Conservation (phyloP, 2,329 filamentous ascomycete species). For the Cytospora piceicola region DNA sequence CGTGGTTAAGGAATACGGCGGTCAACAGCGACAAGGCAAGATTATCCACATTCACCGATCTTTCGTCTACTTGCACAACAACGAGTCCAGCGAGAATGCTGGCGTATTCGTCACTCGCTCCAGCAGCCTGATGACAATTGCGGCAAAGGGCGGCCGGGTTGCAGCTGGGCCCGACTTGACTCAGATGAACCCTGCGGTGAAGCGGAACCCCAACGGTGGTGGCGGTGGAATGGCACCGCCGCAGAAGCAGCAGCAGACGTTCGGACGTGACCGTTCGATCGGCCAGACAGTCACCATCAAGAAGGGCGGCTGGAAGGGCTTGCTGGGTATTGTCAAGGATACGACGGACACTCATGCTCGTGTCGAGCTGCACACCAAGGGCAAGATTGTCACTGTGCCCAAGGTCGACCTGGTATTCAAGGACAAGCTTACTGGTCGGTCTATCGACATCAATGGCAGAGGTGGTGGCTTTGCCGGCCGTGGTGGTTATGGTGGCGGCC, state of each 20-base stretch:
- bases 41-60: slow-evolving; percentile 94
- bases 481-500: slow-evolving; percentile 49
- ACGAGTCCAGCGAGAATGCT: slow-evolving; percentile 81
- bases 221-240: slow-evolving; percentile 68
- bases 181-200: slow-evolving; percentile 90
- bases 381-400: slow-evolving; percentile 83
- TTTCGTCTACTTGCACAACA: slow-evolving; percentile 88
- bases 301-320: slow-evolving; percentile 87
- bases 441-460: slow-evolving; percentile 69
- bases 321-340: slow-evolving; percentile 94
- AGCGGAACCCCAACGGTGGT: slow-evolving; percentile 63
- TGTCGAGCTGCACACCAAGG: slow-evolving; percentile 92
- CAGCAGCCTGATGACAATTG: slow-evolving; percentile 83
- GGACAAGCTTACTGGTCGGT: slow-evolving; percentile 78
- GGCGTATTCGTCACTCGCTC: slow-evolving; percentile 88
- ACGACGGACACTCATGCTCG: slow-evolving; percentile 84
- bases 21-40: slow-evolving; percentile 82
- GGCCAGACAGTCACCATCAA: slow-evolving; percentile 90
- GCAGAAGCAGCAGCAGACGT: slow-evolving; percentile 58
- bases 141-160: slow-evolving; percentile 88
- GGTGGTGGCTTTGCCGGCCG: slow-evolving; percentile 47
- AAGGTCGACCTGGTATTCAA: slow-evolving; percentile 85
- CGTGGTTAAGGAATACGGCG: slow-evolving; percentile 86
- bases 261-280: slow-evolving; percentile 80
- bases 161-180: slow-evolving; percentile 77